Percentiles rank a stretch among this genome's conserved stretches.
phyloP scores from a whole-genome alignment of 78 protist species.

The Dictyostelium purpureum region DNA sequence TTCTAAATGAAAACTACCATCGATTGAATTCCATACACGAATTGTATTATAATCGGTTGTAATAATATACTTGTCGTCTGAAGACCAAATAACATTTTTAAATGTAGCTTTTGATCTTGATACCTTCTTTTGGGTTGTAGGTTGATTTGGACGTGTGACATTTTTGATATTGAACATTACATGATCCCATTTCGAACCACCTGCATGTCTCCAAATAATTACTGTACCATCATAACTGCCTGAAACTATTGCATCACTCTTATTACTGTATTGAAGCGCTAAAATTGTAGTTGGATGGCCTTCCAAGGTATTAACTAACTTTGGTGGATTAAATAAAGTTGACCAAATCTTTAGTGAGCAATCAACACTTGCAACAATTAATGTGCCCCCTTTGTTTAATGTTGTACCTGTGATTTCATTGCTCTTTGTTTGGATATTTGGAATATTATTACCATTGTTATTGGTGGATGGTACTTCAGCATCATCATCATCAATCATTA shows the following conservation, averaged over 20 bases:
- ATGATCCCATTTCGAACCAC: conserved; percentile 46
- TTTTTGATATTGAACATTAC: conserved; percentile 9
- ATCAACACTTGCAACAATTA: conserved; percentile 32
- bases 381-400: conserved; percentile 48
- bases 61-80: conserved; percentile 36
- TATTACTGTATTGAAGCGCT: conserved; percentile 32
- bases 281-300: conserved; percentile 48
- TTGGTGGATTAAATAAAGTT: conserved; percentile 32
- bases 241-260: conserved; percentile 45
- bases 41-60: conserved; percentile 49
- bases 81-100: conserved; percentile 65
- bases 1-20: conserved; percentile 36
- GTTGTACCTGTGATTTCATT: conserved; percentile 41
- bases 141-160: background rate
- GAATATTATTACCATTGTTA: background rate
- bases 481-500: background rate
- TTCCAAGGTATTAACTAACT: conserved; percentile 41
- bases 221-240: conserved; percentile 57
- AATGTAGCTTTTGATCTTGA: conserved; percentile 9
- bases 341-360: conserved; percentile 46
- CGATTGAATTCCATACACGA: conserved; percentile 59
- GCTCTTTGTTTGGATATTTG: background rate
- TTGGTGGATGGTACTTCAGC: background rate
- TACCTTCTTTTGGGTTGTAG: background rate
- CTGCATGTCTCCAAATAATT: conserved; percentile 51